Evolutionary conservation across 1,284 basidiomycete species (phyloP).

Genomic region (Ustilago tritici): DNA sequence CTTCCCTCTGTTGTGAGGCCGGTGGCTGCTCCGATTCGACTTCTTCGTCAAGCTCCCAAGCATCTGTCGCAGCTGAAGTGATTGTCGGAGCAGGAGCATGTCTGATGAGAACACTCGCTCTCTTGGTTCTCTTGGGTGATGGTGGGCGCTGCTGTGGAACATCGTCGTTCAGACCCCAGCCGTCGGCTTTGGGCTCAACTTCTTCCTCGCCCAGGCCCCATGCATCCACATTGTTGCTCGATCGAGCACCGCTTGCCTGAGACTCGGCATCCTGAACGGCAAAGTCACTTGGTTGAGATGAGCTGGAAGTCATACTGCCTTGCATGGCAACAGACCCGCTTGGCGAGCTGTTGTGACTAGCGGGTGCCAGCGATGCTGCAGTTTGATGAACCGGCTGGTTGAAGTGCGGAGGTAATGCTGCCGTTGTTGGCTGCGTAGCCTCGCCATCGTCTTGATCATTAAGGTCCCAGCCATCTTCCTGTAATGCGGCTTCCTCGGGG

Average conservation of each 20-base stretch:
- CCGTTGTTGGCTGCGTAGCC: background rate
- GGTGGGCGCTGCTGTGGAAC: background rate
- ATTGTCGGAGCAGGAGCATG: slow-evolving; percentile 1
- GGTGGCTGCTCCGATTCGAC: background rate
- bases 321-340: slow-evolving; percentile 37
- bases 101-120: background rate
- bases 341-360: slow-evolving; percentile 17
- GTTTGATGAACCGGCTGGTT: slow-evolving; percentile 15
- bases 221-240: slow-evolving; percentile 41
- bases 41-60: slow-evolving; percentile 43
- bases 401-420: background rate
- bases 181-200: slow-evolving; percentile 33
- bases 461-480: slow-evolving; percentile 55
- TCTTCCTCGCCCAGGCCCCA: slow-evolving; percentile 57
- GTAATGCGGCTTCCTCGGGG: slow-evolving; percentile 38
- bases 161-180: slow-evolving; percentile 39
- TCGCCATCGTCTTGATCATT: slow-evolving; percentile 50
- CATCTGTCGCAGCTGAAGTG: slow-evolving; percentile 18
- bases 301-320: slow-evolving; percentile 32
- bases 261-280: slow-evolving; percentile 18
- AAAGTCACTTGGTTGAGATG: slow-evolving; percentile 35
- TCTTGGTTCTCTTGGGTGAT: slow-evolving; percentile 1
- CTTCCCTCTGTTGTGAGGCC: background rate
- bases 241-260: background rate
- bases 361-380: slow-evolving; percentile 18